Conservation (phyloP, 106 monocot genomes). For the Dioscorea dumetorum region DNA sequence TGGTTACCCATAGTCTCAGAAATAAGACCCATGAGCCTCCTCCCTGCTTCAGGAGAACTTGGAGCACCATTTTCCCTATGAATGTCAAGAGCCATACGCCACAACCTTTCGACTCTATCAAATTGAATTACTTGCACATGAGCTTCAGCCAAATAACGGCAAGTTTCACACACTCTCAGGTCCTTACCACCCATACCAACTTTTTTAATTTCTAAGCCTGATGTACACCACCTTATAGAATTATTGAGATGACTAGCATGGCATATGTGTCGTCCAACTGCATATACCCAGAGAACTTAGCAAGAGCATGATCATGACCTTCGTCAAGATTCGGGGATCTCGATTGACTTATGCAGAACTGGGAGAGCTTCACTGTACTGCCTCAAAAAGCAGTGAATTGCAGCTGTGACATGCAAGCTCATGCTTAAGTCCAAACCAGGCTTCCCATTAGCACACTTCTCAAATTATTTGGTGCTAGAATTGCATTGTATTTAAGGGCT, state of each 20-base stretch:
- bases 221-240: slow-evolving; percentile 46
- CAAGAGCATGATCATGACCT: slow-evolving; percentile 39
- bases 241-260: slow-evolving; percentile 49
- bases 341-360: slow-evolving; percentile 32
- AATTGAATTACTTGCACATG: slow-evolving; percentile 66
- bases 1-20: slow-evolving; percentile 59
- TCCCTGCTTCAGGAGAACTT: slow-evolving; percentile 44
- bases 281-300: slow-evolving; percentile 57
- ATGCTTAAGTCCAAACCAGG: slow-evolving; percentile 41
- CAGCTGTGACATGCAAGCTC: slow-evolving; percentile 42
- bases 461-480: slow-evolving; percentile 48
- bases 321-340: slow-evolving; percentile 23
- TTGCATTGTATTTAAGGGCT: slow-evolving; percentile 40
- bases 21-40: slow-evolving; percentile 71
- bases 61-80: slow-evolving; percentile 37
- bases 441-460: slow-evolving; percentile 21
- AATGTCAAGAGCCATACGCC: slow-evolving; percentile 55
- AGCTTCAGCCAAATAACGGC: slow-evolving; percentile 65
- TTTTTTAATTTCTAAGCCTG: slow-evolving; percentile 51
- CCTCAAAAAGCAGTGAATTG: slow-evolving; percentile 37
- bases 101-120: slow-evolving; percentile 55
- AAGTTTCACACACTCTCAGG: slow-evolving; percentile 74
- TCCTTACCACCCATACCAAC: slow-evolving; percentile 51
- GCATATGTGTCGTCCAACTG: slow-evolving; percentile 59
- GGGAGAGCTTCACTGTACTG: slow-evolving; percentile 31